phyloP scores from a whole-genome alignment of 768 basidiomycete genomes.

The Amanita pallidorosea region DNA sequence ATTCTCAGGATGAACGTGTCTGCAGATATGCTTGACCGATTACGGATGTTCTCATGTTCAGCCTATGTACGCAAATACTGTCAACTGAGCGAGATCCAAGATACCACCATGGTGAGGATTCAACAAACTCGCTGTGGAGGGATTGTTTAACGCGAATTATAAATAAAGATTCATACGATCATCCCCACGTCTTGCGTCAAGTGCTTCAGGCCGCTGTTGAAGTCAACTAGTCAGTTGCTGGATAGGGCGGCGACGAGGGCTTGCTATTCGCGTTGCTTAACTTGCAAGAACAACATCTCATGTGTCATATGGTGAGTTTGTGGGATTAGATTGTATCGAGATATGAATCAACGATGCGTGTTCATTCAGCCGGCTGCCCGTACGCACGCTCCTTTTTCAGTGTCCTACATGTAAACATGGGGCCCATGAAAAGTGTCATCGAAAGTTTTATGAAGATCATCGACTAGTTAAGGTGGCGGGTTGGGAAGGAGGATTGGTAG shows the following conservation, averaged over 20 bases:
- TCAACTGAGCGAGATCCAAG: constrained; percentile 36
- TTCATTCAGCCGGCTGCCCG: constrained; percentile 57
- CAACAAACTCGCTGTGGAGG: background rate
- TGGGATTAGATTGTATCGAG: background rate
- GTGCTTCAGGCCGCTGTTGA: constrained; percentile 54
- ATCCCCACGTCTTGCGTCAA: constrained; percentile 61
- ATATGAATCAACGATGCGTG: constrained; percentile 2
- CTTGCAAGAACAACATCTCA: constrained; percentile 36
- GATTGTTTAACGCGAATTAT: background rate
- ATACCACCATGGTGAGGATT: constrained; percentile 39
- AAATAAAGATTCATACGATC: constrained; percentile 38
- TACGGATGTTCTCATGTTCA: constrained; percentile 53
- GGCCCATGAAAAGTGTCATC: constrained; percentile 73
- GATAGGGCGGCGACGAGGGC: constrained; percentile 21
- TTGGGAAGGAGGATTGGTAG: constrained; percentile 8
- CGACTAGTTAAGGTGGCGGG: constrained; percentile 29
- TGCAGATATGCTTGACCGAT: constrained; percentile 46
- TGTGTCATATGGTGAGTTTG: constrained; percentile 73
- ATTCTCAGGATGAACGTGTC: background rate
- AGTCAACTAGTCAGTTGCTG: constrained; percentile 24
- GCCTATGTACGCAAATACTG: constrained; percentile 70
- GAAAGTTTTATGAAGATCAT: constrained; percentile 49
- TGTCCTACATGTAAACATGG: constrained; percentile 75
- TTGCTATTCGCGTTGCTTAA: constrained; percentile 43
- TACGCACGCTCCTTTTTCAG: constrained; percentile 57